phyloP scores from a whole-genome alignment of 1,139 yeast species.

The Pichia sp. region DNA sequence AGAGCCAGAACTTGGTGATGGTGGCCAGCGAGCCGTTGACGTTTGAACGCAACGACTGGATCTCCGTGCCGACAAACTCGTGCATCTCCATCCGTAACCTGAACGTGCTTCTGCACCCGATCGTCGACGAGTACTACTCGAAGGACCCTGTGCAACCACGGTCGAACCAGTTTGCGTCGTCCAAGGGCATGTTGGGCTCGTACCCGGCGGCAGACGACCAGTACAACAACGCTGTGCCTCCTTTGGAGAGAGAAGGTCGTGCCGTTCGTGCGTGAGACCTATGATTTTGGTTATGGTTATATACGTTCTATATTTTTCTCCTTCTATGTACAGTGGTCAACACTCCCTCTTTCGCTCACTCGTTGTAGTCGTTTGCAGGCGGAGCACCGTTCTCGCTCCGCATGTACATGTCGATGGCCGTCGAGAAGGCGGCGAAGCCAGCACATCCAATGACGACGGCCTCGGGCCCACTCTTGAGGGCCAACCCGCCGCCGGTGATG shows the following conservation, averaged over 20 bases:
- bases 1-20: constrained; percentile 93
- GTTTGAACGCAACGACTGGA: constrained; percentile 96
- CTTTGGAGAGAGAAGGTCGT: constrained; percentile 83
- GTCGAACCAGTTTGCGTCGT: constrained; percentile 77
- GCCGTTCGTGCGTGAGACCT: constrained; percentile 9
- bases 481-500: constrained; percentile 87
- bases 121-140: constrained; percentile 82
- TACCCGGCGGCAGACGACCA: constrained; percentile 49
- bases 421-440: constrained; percentile 94
- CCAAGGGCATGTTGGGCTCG: constrained; percentile 86
- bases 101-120: constrained; percentile 86
- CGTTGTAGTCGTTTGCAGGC: constrained; percentile 85
- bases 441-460: constrained; percentile 93
- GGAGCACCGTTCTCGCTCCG: constrained; percentile 83
- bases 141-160: constrained; percentile 63
- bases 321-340: background rate
- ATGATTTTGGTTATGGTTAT: too few species aligned
- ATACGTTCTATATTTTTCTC: background rate
- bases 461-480: constrained; percentile 89
- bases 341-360: constrained; percentile 34
- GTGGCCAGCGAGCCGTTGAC: constrained; percentile 96
- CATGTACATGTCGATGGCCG: constrained; percentile 89
- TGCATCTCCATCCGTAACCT: constrained; percentile 77
- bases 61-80: constrained; percentile 92
- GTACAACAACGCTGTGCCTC: constrained; percentile 63